Conservation (phyloP, 192 early-diverging fungal genomes). For the Globomyces pollinis-pini region DNA sequence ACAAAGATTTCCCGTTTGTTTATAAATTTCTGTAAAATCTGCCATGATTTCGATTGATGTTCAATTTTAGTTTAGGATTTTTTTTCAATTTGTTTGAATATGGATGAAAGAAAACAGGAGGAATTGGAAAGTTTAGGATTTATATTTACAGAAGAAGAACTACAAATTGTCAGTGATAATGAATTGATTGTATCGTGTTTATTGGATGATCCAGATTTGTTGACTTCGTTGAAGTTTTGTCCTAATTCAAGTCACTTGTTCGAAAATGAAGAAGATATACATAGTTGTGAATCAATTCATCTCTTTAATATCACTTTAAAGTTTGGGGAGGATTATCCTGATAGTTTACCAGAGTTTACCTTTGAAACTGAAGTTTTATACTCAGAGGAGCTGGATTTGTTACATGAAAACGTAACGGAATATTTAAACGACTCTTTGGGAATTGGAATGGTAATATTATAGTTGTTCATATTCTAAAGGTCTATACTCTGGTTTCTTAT, state of each 20-base stretch:
- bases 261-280: neutral
- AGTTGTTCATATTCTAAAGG: neutral
- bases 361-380: neutral
- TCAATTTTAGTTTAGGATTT: too few species aligned
- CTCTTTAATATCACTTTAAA: neutral
- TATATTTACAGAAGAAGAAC: slow-evolving; percentile 4
- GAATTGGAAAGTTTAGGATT: slow-evolving; percentile 12
- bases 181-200: neutral
- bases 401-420: neutral
- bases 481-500: neutral
- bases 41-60: slow-evolving; percentile 2
- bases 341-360: neutral
- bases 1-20: slow-evolving; percentile 46
- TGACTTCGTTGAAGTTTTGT: neutral
- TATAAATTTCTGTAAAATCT: slow-evolving; percentile 63
- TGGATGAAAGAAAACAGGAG: too few species aligned
- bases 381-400: neutral
- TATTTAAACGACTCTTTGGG: neutral
- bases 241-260: neutral
- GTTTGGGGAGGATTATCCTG: neutral
- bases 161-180: neutral
- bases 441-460: slow-evolving; percentile 4
- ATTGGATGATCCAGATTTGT: slow-evolving; percentile 3
- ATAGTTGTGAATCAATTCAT: neutral
- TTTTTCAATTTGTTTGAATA: too few species aligned